phyloP scores from a whole-genome alignment of 331 rosid species.

The Arachis monticola region DNA sequence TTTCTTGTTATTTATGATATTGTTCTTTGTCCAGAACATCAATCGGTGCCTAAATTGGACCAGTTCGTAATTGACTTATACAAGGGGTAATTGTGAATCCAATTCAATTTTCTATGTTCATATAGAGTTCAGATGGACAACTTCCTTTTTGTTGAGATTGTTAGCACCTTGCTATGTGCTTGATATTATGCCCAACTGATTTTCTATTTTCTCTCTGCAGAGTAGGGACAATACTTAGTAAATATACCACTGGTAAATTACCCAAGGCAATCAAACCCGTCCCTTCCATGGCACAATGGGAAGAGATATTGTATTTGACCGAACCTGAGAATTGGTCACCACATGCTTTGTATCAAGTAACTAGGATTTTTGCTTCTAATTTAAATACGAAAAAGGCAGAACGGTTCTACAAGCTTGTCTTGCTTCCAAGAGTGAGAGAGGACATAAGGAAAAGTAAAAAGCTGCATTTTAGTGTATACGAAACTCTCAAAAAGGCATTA shows the following conservation, averaged over 20 bases:
- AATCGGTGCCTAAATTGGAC: constrained; percentile 75
- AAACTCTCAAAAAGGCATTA: constrained; percentile 71
- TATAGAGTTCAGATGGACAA: background rate
- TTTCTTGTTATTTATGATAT: constrained; percentile 2
- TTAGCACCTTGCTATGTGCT: background rate
- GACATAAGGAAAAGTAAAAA: constrained; percentile 75
- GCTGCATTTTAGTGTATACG: constrained; percentile 82
- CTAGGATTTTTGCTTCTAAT: constrained; percentile 80
- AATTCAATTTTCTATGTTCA: constrained; percentile 15
- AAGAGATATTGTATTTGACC: constrained; percentile 71
- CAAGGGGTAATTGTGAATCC: constrained; percentile 60
- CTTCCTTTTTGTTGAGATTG: constrained; percentile 13
- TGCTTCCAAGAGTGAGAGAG: constrained; percentile 85
- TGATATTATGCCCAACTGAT: background rate
- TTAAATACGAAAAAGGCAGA: constrained; percentile 74
- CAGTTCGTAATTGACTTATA: constrained; percentile 62
- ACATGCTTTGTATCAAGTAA: constrained; percentile 83
- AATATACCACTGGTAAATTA: constrained; percentile 69
- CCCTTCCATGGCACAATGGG: constrained; percentile 74
- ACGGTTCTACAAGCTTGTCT: constrained; percentile 80
- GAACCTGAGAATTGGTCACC: constrained; percentile 97
- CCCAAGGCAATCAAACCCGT: constrained; percentile 84
- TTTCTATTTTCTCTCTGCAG: constrained; percentile 48
- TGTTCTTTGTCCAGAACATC: constrained; percentile 54
- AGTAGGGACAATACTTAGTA: constrained; percentile 69